Conservation (phyloP, 345 rosid genomes). For the Citrus trifoliata region DNA sequence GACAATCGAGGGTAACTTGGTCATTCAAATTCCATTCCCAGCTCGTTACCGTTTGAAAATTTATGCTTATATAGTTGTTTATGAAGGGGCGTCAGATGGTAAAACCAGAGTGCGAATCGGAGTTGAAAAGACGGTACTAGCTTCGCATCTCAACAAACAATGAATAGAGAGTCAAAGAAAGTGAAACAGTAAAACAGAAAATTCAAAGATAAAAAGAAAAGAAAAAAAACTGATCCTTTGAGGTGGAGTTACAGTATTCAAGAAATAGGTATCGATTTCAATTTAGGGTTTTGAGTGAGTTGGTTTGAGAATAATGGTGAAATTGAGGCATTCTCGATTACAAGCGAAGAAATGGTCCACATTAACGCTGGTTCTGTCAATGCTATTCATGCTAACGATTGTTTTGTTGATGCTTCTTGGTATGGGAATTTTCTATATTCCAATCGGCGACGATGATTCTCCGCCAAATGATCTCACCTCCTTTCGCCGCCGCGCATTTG, state of each 20-base stretch:
- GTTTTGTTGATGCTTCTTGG: slow-evolving; percentile 70
- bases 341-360: slow-evolving; percentile 65
- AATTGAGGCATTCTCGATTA: slow-evolving; percentile 56
- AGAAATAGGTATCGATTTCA: neutral
- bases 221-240: too few relatives aligned
- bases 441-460: slow-evolving; percentile 47
- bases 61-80: neutral
- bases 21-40: neutral
- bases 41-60: neutral
- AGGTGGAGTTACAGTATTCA: neutral
- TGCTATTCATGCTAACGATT: slow-evolving; percentile 64
- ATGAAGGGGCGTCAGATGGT: too few relatives aligned
- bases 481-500: slow-evolving; percentile 49
- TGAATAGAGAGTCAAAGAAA: too few relatives aligned
- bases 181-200: neutral
- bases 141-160: neutral
- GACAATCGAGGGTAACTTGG: neutral
- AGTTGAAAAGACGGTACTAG: neutral
- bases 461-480: slow-evolving; percentile 51
- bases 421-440: slow-evolving; percentile 70
- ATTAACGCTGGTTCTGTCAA: slow-evolving; percentile 45
- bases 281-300: neutral
- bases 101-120: neutral
- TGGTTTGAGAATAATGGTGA: slow-evolving; percentile 44
- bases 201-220: too few relatives aligned